These are phyloP conservation scores for Chytriomyces sp. DNA, from an alignment of 192 early-diverging fungal genomes.

Conservation along the genomic window DNA sequence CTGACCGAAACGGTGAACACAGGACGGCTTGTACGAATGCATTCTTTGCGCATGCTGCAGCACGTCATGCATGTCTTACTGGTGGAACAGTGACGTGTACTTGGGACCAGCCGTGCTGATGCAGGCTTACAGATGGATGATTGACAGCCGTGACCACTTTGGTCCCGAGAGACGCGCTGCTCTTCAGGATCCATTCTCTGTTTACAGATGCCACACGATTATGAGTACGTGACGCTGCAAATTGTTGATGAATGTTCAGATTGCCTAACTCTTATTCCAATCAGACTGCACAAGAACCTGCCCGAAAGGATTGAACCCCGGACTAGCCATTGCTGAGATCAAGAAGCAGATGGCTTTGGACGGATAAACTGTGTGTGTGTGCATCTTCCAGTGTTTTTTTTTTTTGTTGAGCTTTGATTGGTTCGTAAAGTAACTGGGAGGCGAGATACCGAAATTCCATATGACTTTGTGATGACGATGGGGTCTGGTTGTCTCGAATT, in stretches of 20 bases:
- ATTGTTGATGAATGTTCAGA: not conserved
- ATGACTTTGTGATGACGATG: not conserved
- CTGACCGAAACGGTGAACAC: not conserved
- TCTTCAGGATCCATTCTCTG: conserved; percentile 94
- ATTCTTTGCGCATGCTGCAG: conserved; percentile 98
- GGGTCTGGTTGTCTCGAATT: not conserved
- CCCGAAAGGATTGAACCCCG: conserved; percentile 98
- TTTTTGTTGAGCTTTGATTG: no score
- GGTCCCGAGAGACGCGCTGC: conserved; percentile 80
- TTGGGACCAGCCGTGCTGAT: conserved; percentile 95
- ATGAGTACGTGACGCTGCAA: conserved; percentile 58
- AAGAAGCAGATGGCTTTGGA: conserved; percentile 88
- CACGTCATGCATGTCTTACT: conserved; percentile 94
- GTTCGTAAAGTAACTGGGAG: no score
- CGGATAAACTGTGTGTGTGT: conserved; percentile 30
- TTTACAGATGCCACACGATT: conserved; percentile 99
- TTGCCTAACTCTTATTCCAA: not conserved
- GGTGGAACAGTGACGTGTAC: conserved; percentile 91
- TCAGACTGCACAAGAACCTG: conserved; percentile 93
- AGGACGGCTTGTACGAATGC: conserved; percentile 96
- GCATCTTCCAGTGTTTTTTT: not conserved
- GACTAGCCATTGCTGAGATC: conserved; percentile 93
- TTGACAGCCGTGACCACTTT: conserved; percentile 93
- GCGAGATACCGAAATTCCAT: no score
- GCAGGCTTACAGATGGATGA: conserved; percentile 99